Evolutionary conservation across 2,329 filamentous ascomycete species (phyloP), one percentile per base, ranked within the genome.

Genomic region (Trichoderma sp.): DNA sequence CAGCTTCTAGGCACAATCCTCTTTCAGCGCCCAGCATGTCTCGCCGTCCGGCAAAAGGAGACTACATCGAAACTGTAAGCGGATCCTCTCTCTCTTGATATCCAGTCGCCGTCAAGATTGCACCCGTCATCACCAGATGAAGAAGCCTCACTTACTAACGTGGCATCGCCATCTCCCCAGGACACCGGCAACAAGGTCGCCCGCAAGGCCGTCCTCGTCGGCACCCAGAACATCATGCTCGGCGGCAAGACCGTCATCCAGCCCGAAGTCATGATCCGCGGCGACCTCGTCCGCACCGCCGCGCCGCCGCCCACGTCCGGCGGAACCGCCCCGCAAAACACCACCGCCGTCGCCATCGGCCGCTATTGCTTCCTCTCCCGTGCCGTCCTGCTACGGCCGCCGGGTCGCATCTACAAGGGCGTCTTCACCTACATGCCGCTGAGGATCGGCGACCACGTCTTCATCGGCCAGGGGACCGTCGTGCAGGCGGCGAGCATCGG

Each of bases 101-200:
- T 19, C 6, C 5, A 32, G n/a, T n/a, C n/a, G n/a, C 7, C 19
- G 8, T 53, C 50, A 32, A n/a, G 0, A n/a, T 52, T 17, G 6
- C n/a, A 13, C 29, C 9, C 25, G n/a, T 29, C 25, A 13, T 53
- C 25, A 9, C 25, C 5, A 27, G 12, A 52, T n/a, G 22, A 5
- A 52, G 22, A 25, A 17, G 15, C 25, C 7, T 29, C 27, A 5
- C 17, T 27, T 32, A 3, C 58, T 45, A 67, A 57, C 22, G 42
- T 35, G 29, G 56, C 42, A 68, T 64, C 45, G 56, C 37, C 25
- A 25, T 72, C 63, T 34, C 22, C 6, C 22, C 73, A 97, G 94
- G 94, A 98, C 81, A 97, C 94, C 3, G 95, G 95, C 72, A 99
- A 99, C 86, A 98, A 98, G 83, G 95, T 99, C 75, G 94, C 94